A percentile compares a stretch with the other conserved stretches of the same genome.
These are phyloP conservation scores for Ceratorhiza oryzae-sativae DNA, from an alignment of 1,284 basidiomycete species.

Conservation along the genomic window DNA sequence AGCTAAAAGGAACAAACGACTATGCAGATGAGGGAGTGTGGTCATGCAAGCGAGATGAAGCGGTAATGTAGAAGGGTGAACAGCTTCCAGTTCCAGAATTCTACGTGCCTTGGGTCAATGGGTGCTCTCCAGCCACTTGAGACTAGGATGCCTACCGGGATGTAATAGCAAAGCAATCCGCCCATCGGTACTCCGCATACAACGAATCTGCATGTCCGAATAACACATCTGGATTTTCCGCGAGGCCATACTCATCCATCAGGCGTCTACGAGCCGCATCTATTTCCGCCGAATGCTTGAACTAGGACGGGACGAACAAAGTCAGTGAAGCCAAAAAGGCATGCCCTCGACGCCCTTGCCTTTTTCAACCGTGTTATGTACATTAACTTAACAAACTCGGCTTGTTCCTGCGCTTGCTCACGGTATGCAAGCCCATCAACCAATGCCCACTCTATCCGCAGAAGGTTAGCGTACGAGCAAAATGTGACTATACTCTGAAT, in stretches of 20 bases:
- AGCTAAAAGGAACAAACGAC: conserved; percentile 92
- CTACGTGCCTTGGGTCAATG: conserved; percentile 53
- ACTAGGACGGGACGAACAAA: conserved; percentile 49
- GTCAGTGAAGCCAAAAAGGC: conserved; percentile 26
- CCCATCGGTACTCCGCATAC: conserved; percentile 88
- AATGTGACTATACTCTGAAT: conserved; percentile 31
- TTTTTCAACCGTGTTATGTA: conserved; percentile 93
- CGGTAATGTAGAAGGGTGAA: conserved; percentile 87
- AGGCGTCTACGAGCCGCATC: conserved; percentile 75
- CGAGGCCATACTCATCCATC: conserved; percentile 78
- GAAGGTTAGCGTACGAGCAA: background rate
- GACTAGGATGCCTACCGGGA: conserved; percentile 61
- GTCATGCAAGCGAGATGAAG: conserved; percentile 98
- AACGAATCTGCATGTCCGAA: conserved; percentile 91
- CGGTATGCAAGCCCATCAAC: conserved; percentile 83
- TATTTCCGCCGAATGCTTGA: conserved; percentile 84
- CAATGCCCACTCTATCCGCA: conserved; percentile 89
- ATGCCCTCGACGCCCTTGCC: conserved; percentile 47
- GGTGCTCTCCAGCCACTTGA: background rate
- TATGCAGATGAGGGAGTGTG: conserved; percentile 88
- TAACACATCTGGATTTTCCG: conserved; percentile 91
- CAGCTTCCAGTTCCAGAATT: conserved; percentile 79
- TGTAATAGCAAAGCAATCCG: conserved; percentile 92
- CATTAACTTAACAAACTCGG: conserved; percentile 87
- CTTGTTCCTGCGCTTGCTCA: conserved; percentile 85